Evolutionary conservation across 2,329 filamentous ascomycete genomes (phyloP).

Genomic region (Dothideomycetidae sp.): DNA sequence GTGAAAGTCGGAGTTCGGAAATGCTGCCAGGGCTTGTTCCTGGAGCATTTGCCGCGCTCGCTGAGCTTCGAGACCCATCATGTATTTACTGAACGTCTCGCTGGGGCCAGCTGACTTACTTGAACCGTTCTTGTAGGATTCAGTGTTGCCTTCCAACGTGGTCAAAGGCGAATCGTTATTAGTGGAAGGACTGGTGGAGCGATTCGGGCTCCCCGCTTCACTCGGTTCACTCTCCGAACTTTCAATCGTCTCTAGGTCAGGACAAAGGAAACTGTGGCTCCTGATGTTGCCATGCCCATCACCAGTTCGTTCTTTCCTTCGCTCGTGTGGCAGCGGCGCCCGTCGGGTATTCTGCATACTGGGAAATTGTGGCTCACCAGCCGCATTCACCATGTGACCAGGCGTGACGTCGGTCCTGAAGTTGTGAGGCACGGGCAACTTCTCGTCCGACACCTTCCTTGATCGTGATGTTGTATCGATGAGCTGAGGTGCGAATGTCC

Average conservation of each 20-base stretch:
- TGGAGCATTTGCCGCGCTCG: slow-evolving; percentile 68
- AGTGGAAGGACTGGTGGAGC: slow-evolving; percentile 22
- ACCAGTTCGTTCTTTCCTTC: slow-evolving; percentile 11
- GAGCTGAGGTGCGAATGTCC: slow-evolving; percentile 60
- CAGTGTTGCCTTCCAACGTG: slow-evolving; percentile 28
- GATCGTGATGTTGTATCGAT: slow-evolving; percentile 66
- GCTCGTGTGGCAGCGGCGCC: slow-evolving; percentile 9
- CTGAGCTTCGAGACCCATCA: slow-evolving; percentile 65
- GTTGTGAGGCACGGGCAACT: slow-evolving; percentile 46
- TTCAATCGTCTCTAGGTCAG: slow-evolving; percentile 46
- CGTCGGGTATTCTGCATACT: slow-evolving; percentile 1
- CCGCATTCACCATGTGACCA: slow-evolving; percentile 19
- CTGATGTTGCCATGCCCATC: slow-evolving; percentile 13
- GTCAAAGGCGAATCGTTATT: slow-evolving; percentile 33
- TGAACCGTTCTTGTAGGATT: slow-evolving; percentile 38
- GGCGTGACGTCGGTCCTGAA: slow-evolving; percentile 61
- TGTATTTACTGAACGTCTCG: slow-evolving; percentile 61
- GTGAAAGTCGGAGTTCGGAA: slow-evolving; percentile 55
- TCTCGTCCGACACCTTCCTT: slow-evolving; percentile 50
- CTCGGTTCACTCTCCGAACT: slow-evolving; percentile 38
- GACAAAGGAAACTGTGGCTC: slow-evolving; percentile 44
- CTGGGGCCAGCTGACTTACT: slow-evolving; percentile 34
- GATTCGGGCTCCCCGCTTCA: slow-evolving; percentile 10
- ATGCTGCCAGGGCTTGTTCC: slow-evolving; percentile 61
- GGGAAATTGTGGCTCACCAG: slow-evolving; percentile 5